Evolutionary conservation across 805 yeast genomes (phyloP), one percentile per base, ranked within the genome.

Genomic region (Jamesozyma piceae): DNA sequence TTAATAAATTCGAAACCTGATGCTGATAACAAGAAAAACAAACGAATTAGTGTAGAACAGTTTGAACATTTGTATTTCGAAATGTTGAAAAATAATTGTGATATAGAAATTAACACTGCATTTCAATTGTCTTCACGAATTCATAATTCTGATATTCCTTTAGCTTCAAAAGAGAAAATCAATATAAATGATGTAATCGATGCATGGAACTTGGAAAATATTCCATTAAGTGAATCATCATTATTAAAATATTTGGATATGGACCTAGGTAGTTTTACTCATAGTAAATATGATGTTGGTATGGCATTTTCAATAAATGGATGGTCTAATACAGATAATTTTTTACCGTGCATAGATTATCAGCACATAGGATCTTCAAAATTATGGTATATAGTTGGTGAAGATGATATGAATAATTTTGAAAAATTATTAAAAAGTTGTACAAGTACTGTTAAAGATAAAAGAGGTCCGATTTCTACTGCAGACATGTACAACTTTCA

Each of bases 371-470:
- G 88, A 2, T 73, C 73, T 5, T 52, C 66, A 13, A 74, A 72
- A 52, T 52, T 73, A 17, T 78, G 86, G 84, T 79, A 76, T 47
- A 70, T 78, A 43, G 68, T 82, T n/a, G 73, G 81, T 0, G 80
- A 79, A 14, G 64, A 66, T 51, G 75, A 75, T 40, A 69, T 70
- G 41, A 68, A 58, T 2, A 71, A 70, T 43, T 80, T 73, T 53
- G 85, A 81, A 52, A 39, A 45, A 3, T 28, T 41, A 24, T 30
- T 50, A 1, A 29, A 35, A 8, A 29, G n/a, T 17, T 19, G 26
- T 17, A n/a, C 17, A 21, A 13, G 19, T n/a, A 18, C 4, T 14
- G 18, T 37, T 3, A 27, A 42, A 33, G 8, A n/a, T 2, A 39
- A 43, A 68, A 63, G 44, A 60, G 62, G 9, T 58, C 67, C 29